Percentiles rank a stretch among this genome's conserved stretches.
Evolutionary conservation across 2,329 filamentous ascomycete species (phyloP).

Genomic region (Neonectria sp.): DNA sequence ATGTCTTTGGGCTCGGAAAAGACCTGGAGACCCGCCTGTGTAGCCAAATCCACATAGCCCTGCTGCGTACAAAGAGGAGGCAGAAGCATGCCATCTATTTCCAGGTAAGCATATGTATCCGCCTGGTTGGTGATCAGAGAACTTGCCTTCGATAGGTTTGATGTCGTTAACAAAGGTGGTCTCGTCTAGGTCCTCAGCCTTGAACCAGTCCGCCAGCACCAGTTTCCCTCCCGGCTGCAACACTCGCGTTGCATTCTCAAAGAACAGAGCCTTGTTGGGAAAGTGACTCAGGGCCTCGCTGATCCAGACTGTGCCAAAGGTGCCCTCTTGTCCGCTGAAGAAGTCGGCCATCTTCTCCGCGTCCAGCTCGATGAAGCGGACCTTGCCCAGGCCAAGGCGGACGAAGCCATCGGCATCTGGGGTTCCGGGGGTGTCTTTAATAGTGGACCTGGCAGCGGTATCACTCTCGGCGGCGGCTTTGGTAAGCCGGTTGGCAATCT

Average conservation of each 20-base stretch:
- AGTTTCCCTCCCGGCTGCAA: conserved; percentile 66
- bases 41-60: conserved; percentile 67
- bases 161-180: conserved; percentile 66
- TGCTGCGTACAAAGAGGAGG: conserved; percentile 68
- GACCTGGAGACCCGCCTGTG: conserved; percentile 62
- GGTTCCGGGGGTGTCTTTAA: neutral
- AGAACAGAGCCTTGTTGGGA: conserved; percentile 72
- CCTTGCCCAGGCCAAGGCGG: conserved; percentile 60
- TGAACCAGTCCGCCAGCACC: conserved; percentile 75
- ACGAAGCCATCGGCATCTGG: conserved; percentile 53
- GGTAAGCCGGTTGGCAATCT: conserved; percentile 69
- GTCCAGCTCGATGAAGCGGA: conserved; percentile 71
- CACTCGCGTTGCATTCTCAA: conserved; percentile 65
- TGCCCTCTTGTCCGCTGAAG: conserved; percentile 57
- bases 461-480: conserved; percentile 36
- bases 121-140: neutral
- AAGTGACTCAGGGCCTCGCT: conserved; percentile 74
- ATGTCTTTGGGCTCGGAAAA: conserved; percentile 68
- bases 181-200: conserved; percentile 62
- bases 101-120: neutral
- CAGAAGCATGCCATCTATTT: conserved; percentile 71
- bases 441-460: conserved; percentile 28
- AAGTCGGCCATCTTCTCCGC: conserved; percentile 72
- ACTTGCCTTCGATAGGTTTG: conserved; percentile 69
- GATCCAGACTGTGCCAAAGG: conserved; percentile 73